Evolutionary conservation across 352 stramenopile genomes (phyloP).

Genomic region (Globisporangium nagaii): DNA sequence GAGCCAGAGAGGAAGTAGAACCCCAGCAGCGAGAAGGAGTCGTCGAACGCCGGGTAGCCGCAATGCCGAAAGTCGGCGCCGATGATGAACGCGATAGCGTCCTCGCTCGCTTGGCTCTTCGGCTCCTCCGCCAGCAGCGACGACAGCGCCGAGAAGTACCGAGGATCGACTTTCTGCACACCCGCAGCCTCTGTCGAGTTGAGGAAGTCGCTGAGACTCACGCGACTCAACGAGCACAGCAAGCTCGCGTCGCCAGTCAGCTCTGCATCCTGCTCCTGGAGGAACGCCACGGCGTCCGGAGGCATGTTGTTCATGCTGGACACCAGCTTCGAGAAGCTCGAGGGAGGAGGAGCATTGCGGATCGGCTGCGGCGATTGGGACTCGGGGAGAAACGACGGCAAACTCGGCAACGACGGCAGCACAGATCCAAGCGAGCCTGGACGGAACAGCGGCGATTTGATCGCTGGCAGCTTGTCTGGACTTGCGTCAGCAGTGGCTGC

Average conservation of each 20-base stretch:
- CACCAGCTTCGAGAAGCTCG: conserved; percentile 51
- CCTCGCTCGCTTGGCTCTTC: conserved; percentile 21
- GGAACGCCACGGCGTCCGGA: conserved; percentile 35
- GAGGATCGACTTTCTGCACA: conserved; percentile 3
- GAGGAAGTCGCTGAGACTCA: conserved; percentile 50
- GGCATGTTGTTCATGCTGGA: conserved; percentile 46
- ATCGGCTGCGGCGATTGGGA: conserved; percentile 1
- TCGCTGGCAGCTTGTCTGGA: background rate
- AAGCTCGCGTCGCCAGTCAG: conserved; percentile 51
- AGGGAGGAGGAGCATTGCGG: conserved; percentile 16
- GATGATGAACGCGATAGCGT: conserved; percentile 30
- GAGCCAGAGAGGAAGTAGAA: conserved; percentile 53
- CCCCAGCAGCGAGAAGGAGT: conserved; percentile 31
- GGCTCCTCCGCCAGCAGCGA: conserved; percentile 29
- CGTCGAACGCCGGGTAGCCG: conserved; percentile 55
- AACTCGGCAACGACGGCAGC: background rate
- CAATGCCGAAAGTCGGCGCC: conserved; percentile 51
- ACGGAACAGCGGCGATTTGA: background rate
- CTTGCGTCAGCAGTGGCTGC: background rate
- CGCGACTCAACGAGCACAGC: conserved; percentile 41
- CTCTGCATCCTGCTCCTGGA: conserved; percentile 58
- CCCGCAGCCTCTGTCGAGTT: conserved; percentile 4
- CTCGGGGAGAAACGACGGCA: background rate
- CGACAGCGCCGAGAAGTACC: conserved; percentile 14
- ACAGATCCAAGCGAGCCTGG: background rate